Percentiles rank a stretch among this genome's conserved stretches.
Conservation (phyloP, 2,329 filamentous ascomycete genomes). For the Penicillium sp. region DNA sequence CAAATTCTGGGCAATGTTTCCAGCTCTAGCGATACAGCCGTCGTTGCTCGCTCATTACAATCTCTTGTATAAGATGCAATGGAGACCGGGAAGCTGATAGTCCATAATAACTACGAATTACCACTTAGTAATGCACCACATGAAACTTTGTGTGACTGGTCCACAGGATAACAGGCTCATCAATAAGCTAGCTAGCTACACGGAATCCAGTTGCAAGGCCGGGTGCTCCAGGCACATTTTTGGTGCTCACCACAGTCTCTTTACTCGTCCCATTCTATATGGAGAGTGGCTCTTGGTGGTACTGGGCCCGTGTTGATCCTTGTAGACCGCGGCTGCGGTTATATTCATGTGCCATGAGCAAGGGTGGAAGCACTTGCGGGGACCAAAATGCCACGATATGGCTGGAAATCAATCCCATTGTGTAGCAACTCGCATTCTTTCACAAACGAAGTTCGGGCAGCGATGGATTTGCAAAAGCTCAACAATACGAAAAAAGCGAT, state of each 20-base stretch:
- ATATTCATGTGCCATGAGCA: background rate
- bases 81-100: background rate
- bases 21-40: background rate
- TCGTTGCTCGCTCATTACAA: background rate
- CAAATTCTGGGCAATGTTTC: constrained; percentile 2
- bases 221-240: background rate
- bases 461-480: background rate
- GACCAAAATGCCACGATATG: background rate
- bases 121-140: background rate
- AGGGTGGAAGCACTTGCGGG: background rate
- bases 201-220: too few species aligned
- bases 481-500: background rate
- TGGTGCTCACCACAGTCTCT: background rate
- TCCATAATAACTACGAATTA: background rate
- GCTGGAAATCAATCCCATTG: background rate
- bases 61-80: constrained; percentile 1
- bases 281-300: background rate
- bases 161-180: background rate
- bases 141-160: background rate
- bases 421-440: background rate
- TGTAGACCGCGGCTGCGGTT: background rate
- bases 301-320: background rate
- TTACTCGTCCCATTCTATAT: background rate
- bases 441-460: background rate
- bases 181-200: too few species aligned